Percentiles rank a stretch among this genome's conserved stretches.
phyloP scores from a whole-genome alignment of 2,329 filamentous ascomycete species.

The Cercospora sesami region DNA sequence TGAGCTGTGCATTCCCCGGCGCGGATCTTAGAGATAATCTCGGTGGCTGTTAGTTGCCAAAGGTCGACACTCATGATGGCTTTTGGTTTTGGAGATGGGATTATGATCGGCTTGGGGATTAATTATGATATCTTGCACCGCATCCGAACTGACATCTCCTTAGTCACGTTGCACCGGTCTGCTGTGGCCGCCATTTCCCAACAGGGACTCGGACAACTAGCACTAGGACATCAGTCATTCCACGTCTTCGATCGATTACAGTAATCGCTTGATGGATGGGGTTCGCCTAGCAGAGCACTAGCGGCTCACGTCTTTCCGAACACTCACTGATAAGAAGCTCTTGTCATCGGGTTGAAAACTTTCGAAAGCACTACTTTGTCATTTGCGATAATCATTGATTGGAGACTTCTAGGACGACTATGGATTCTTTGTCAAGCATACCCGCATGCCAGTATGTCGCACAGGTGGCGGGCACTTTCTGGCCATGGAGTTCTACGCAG shows the following conservation, averaged over 20 bases:
- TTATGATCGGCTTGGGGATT: background rate
- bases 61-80: constrained; percentile 16
- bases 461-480: background rate
- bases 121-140: background rate
- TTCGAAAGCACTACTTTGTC: background rate
- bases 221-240: background rate
- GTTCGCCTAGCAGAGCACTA: background rate
- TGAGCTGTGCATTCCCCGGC: constrained; percentile 50
- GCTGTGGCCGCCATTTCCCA: background rate
- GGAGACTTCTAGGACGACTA: background rate
- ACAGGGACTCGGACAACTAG: background rate
- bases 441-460: background rate
- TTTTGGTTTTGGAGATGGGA: background rate
- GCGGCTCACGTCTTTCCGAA: background rate
- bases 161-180: background rate
- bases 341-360: background rate
- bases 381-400: background rate
- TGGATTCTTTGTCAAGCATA: background rate
- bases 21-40: constrained; percentile 44
- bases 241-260: background rate
- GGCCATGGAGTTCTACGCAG: background rate
- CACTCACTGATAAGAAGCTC: background rate
- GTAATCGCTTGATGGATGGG: background rate
- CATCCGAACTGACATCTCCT: background rate
- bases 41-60: constrained; percentile 45